phyloP scores from a whole-genome alignment of 2,329 filamentous ascomycete species.

The Periconia digitata region DNA sequence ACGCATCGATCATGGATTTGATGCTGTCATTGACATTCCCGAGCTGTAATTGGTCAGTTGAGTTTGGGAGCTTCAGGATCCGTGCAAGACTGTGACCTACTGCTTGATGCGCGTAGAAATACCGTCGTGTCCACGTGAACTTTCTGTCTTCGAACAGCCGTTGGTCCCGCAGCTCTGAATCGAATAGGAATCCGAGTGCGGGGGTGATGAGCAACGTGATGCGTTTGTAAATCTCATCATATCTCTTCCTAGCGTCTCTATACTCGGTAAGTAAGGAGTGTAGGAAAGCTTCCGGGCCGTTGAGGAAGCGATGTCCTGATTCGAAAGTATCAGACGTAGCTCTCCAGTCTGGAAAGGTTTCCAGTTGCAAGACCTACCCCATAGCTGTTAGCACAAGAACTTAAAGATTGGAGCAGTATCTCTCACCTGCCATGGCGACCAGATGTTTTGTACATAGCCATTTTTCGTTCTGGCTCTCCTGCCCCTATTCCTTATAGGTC shows the following conservation, averaged over 20 bases:
- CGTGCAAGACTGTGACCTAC: no score
- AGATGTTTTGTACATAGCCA: slow-evolving; percentile 60
- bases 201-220: slow-evolving; percentile 63
- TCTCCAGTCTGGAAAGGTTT: slow-evolving; percentile 12
- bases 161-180: slow-evolving; percentile 57
- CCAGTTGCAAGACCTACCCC: slow-evolving; percentile 5
- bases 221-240: slow-evolving; percentile 58
- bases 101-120: slow-evolving; percentile 66
- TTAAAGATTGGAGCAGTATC: slow-evolving; percentile 3
- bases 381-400: no score
- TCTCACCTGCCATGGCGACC: slow-evolving; percentile 63
- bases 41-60: no score
- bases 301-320: slow-evolving; percentile 58
- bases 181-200: slow-evolving; percentile 62
- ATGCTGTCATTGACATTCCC: slow-evolving; percentile 63
- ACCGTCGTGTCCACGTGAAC: slow-evolving; percentile 63
- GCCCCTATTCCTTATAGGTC: slow-evolving; percentile 53
- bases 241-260: slow-evolving; percentile 61
- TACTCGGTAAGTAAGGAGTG: slow-evolving; percentile 62
- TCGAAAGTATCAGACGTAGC: slow-evolving; percentile 59
- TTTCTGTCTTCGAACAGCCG: slow-evolving; percentile 63
- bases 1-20: slow-evolving; percentile 59
- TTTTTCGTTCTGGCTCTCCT: slow-evolving; percentile 52
- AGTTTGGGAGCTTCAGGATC: background rate
- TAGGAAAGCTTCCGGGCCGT: slow-evolving; percentile 64